Percentiles rank a stretch among this genome's conserved stretches.
Conservation (phyloP, 345 rosid species). For the Gossypium australe region DNA sequence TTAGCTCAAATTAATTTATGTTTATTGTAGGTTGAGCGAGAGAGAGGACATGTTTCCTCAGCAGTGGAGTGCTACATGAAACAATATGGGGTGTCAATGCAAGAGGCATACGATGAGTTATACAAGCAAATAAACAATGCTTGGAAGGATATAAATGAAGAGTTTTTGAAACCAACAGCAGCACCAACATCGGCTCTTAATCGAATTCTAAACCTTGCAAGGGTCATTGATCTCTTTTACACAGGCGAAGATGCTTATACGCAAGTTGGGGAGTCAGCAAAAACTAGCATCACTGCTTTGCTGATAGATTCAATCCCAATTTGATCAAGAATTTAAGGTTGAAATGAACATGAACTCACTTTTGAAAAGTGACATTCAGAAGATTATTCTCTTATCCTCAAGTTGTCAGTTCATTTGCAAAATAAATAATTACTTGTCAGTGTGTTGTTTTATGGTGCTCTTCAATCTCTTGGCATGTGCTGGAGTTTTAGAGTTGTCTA, state of each 20-base stretch:
- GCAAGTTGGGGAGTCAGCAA: not conserved
- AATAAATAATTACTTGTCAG: too few species aligned
- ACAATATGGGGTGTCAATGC: not conserved
- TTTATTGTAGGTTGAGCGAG: slow-evolving; percentile 8
- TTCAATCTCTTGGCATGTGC: too few species aligned
- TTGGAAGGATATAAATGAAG: slow-evolving; percentile 41
- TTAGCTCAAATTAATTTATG: not conserved
- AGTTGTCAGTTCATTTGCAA: too few species aligned
- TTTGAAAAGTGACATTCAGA: too few species aligned
- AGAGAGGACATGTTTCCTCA: slow-evolving; percentile 24
- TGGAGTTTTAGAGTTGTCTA: too few species aligned
- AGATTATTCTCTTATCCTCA: too few species aligned
- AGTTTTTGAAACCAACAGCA: slow-evolving; percentile 10
- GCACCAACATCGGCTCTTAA: not conserved
- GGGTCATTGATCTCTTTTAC: not conserved
- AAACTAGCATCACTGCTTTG: not conserved
- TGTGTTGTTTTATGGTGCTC: too few species aligned
- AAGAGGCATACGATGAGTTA: slow-evolving; percentile 19
- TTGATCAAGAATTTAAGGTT: not conserved
- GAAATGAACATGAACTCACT: too few species aligned
- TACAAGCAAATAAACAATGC: slow-evolving; percentile 10
- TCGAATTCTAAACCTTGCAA: not conserved
- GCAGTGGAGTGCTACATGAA: slow-evolving; percentile 31
- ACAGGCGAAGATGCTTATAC: not conserved
- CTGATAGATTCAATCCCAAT: not conserved